A percentile compares a stretch with the other conserved stretches of the same genome.
Conservation (phyloP, 306 rosid species). For the Cercis canadensis region DNA sequence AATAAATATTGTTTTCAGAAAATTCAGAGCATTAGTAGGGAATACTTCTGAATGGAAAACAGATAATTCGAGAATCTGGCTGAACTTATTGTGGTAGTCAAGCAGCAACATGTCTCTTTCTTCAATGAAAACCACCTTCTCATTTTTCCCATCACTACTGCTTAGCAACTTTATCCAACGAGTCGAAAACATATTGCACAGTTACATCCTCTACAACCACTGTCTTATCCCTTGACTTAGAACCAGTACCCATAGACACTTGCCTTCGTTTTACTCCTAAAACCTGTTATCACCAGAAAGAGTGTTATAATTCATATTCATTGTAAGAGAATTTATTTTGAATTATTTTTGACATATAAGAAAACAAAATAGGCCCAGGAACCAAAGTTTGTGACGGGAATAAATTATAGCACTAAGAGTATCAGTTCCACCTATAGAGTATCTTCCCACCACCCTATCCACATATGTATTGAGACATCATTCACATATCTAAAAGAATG, state of each 20-base stretch:
- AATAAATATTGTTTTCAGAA: not conserved
- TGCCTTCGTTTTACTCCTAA: conserved; percentile 84
- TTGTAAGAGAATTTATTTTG: not conserved
- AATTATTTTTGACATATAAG: not conserved
- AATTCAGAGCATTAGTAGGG: conserved; percentile 1
- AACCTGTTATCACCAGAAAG: conserved; percentile 58
- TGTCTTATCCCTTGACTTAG: conserved; percentile 88
- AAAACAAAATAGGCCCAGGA: not conserved
- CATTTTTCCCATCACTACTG: conserved; percentile 33
- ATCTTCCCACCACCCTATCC: not conserved
- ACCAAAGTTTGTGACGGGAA: not conserved
- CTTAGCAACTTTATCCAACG: conserved; percentile 74
- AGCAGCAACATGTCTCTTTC: conserved; percentile 4
- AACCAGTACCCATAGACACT: conserved; percentile 76
- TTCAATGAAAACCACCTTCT: conserved; percentile 25
- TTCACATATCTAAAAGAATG: not conserved
- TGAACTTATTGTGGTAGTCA: conserved; percentile 27
- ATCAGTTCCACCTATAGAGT: too few species aligned
- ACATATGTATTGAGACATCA: not conserved
- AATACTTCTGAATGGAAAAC: not conserved
- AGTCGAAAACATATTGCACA: conserved; percentile 66
- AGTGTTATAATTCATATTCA: not conserved
- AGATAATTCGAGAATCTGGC: conserved; percentile 33
- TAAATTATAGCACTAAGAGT: too few species aligned
- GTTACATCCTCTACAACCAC: conserved; percentile 84